Evolutionary conservation across 2,329 filamentous ascomycete genomes (phyloP).

Genomic region (Sporothrix pseudoabietina): DNA sequence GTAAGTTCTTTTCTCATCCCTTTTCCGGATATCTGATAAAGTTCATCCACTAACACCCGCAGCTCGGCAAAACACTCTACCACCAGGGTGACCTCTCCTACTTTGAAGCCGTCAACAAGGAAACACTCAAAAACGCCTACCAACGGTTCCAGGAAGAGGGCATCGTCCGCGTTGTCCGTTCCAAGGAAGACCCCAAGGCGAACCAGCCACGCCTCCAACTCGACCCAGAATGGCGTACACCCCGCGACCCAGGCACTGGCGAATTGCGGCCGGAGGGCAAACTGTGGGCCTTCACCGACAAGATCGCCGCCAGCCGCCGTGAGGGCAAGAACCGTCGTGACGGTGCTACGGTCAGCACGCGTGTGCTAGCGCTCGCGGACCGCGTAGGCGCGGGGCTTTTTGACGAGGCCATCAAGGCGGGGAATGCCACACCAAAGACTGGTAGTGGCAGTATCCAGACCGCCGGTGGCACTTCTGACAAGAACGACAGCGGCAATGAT

Average conservation of each 20-base stretch:
- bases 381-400: conserved; percentile 71
- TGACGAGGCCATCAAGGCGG: conserved; percentile 52
- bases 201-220: conserved; percentile 66
- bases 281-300: conserved; percentile 89
- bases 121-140: conserved; percentile 93
- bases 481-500: background rate
- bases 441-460: background rate
- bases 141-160: conserved; percentile 86
- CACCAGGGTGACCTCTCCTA: conserved; percentile 97
- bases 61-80: conserved; percentile 94
- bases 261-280: conserved; percentile 69
- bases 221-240: conserved; percentile 72
- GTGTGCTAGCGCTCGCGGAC: conserved; percentile 79
- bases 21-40: background rate
- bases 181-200: conserved; percentile 64
- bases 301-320: conserved; percentile 77
- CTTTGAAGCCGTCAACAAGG: conserved; percentile 98
- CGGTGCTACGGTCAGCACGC: conserved; percentile 79
- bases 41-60: conserved; percentile 17
- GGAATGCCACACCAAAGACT: conserved; percentile 36
- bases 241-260: conserved; percentile 63
- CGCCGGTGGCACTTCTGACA: conserved; percentile 31
- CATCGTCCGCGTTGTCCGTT: conserved; percentile 74
- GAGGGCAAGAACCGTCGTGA: conserved; percentile 98
- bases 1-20: conserved; percentile 50